Percentiles rank a stretch among this genome's conserved stretches.
Conservation (phyloP, 2,329 filamentous ascomycete species). For the Sphaceloma murrayae region DNA sequence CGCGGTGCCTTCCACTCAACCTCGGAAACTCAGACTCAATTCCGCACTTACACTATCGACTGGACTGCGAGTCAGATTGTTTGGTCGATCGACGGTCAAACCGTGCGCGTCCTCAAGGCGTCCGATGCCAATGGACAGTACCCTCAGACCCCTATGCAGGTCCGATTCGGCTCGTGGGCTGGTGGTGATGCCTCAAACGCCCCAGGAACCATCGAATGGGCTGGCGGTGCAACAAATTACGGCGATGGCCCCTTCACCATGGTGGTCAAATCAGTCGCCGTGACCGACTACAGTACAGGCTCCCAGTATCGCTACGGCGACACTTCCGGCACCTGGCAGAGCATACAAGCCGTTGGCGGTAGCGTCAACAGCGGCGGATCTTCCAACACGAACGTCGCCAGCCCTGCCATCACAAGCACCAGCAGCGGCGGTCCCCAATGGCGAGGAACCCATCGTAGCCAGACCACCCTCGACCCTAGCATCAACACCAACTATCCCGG, state of each 20-base stretch:
- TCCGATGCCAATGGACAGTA: conserved; percentile 67
- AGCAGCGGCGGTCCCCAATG: conserved; percentile 56
- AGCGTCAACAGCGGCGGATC: conserved; percentile 49
- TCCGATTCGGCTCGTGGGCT: conserved; percentile 87
- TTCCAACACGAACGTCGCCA: conserved; percentile 45
- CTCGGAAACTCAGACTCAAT: conserved; percentile 58
- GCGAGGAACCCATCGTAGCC: conserved; percentile 49
- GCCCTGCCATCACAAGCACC: conserved; percentile 54
- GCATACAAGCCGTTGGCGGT: conserved; percentile 74
- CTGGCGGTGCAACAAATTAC: conserved; percentile 78
- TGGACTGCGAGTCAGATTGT: conserved; percentile 80
- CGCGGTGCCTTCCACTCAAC: conserved; percentile 71
- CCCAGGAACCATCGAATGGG: conserved; percentile 79
- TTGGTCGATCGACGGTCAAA: conserved; percentile 73
- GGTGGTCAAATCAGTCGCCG: conserved; percentile 63
- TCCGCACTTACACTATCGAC: conserved; percentile 81
- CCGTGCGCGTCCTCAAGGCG: conserved; percentile 65
- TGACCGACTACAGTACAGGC: conserved; percentile 91
- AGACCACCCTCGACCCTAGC: conserved; percentile 24
- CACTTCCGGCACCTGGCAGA: conserved; percentile 65
- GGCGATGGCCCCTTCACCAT: conserved; percentile 74
- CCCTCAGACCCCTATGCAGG: conserved; percentile 89
- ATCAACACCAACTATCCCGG: conserved; percentile 42
- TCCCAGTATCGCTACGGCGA: conserved; percentile 74
- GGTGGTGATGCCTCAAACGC: conserved; percentile 77